Conservation (phyloP, 129 eudicot species). For the Deinandra increscens region DNA sequence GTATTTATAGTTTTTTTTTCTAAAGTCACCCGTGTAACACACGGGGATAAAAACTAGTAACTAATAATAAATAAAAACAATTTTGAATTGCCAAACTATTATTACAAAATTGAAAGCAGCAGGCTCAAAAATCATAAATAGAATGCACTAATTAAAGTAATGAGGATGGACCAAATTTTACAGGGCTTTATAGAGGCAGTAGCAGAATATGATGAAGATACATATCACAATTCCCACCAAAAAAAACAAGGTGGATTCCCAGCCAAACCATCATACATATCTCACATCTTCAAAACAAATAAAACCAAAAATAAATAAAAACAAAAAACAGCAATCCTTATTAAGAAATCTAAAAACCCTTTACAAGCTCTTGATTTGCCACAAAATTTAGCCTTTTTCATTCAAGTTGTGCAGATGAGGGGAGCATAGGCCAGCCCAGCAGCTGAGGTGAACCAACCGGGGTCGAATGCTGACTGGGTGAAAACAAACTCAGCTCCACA, state of each 20-base stretch:
- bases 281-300: slow-evolving; percentile 19
- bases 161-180: slow-evolving; percentile 16
- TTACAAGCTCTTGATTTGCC: slow-evolving; percentile 58
- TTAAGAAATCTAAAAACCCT: slow-evolving; percentile 39
- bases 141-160: slow-evolving; percentile 6
- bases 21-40: too few species aligned
- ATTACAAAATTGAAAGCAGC: neutral
- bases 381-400: slow-evolving; percentile 51
- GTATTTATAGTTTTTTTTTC: too few species aligned
- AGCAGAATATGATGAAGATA: slow-evolving; percentile 30
- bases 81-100: neutral
- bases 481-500: slow-evolving; percentile 74
- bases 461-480: slow-evolving; percentile 50
- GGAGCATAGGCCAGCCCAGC: slow-evolving; percentile 65
- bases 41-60: too few species aligned
- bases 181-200: slow-evolving; percentile 28
- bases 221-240: slow-evolving; percentile 33
- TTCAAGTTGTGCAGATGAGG: slow-evolving; percentile 28
- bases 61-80: too few species aligned
- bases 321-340: slow-evolving; percentile 39
- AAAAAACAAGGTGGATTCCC: slow-evolving; percentile 35
- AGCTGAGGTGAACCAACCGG: slow-evolving; percentile 58
- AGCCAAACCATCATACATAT: slow-evolving; percentile 30
- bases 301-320: slow-evolving; percentile 16
- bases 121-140: slow-evolving; percentile 1